Conservation (phyloP, 2,329 filamentous ascomycete species). For the Sporothrix euskadiensis region DNA sequence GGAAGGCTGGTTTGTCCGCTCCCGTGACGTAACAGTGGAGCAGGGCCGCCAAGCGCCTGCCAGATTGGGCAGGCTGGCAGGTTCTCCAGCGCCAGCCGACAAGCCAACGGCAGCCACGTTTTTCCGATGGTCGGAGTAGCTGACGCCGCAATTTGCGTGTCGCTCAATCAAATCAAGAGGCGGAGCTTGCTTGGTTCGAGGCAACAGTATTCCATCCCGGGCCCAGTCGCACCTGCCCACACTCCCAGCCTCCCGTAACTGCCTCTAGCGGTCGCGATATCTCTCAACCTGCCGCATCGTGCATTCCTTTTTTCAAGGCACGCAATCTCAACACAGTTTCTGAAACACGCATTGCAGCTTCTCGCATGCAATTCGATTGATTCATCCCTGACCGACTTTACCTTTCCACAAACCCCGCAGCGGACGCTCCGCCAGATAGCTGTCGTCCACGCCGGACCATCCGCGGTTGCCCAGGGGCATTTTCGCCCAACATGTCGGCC, state of each 20-base stretch:
- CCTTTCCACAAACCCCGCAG: constrained; percentile 1
- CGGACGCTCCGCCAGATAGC: background rate
- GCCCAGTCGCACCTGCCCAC: constrained; percentile 5
- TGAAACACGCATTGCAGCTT: background rate
- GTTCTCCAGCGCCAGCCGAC: background rate
- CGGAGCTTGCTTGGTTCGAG: constrained; percentile 26
- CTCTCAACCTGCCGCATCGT: background rate
- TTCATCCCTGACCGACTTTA: background rate
- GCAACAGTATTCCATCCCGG: constrained; percentile 7
- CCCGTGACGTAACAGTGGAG: constrained; percentile 18
- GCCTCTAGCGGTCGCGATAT: constrained; percentile 15
- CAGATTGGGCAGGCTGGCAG: background rate
- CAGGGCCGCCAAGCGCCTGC: background rate
- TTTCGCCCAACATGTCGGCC: constrained; percentile 32
- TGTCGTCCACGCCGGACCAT: constrained; percentile 25
- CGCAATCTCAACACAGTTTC: background rate
- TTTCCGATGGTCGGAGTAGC: constrained; percentile 25
- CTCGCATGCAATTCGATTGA: background rate
- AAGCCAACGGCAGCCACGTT: constrained; percentile 25
- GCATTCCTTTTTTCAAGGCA: background rate
- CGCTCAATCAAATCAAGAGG: background rate
- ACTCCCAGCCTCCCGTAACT: constrained; percentile 20
- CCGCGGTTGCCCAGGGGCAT: constrained; percentile 19
- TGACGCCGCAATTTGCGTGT: constrained; percentile 30
- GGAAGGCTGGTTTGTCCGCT: constrained; percentile 17